Conservation (phyloP, 2,329 filamentous ascomycete species). For the Phyllosticta paracitricarpa region DNA sequence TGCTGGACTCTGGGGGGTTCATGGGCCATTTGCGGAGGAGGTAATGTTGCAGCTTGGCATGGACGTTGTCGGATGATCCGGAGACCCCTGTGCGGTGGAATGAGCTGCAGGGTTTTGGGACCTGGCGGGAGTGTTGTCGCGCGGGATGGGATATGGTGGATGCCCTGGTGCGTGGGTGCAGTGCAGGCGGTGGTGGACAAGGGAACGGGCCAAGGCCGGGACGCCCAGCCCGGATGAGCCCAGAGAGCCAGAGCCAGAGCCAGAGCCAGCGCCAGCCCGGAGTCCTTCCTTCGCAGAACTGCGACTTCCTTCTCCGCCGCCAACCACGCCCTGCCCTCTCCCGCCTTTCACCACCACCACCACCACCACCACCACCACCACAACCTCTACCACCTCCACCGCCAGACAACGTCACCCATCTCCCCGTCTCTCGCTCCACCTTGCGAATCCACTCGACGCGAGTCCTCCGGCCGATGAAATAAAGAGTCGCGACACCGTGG, state of each 20-base stretch:
- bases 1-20: constrained; percentile 54
- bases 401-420: not conserved
- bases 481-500: not conserved
- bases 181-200: not conserved
- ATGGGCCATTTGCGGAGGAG: not conserved
- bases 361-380: not conserved
- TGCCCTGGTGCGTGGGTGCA: not conserved
- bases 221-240: not conserved
- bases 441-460: not conserved
- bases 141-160: too few relatives aligned
- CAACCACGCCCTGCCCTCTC: not conserved
- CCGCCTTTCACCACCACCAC: not conserved
- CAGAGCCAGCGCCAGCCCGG: too few relatives aligned
- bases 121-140: too few relatives aligned
- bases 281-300: not conserved
- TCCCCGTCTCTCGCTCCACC: not conserved
- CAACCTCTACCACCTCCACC: not conserved
- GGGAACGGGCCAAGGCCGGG: not conserved
- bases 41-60: not conserved
- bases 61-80: not conserved
- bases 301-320: not conserved
- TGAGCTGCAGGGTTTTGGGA: not conserved
- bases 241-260: not conserved
- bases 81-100: not conserved
- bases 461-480: not conserved